These are phyloP conservation scores for Trapa bicornis DNA, from an alignment of 345 rosid genomes.

Conservation along the genomic window DNA sequence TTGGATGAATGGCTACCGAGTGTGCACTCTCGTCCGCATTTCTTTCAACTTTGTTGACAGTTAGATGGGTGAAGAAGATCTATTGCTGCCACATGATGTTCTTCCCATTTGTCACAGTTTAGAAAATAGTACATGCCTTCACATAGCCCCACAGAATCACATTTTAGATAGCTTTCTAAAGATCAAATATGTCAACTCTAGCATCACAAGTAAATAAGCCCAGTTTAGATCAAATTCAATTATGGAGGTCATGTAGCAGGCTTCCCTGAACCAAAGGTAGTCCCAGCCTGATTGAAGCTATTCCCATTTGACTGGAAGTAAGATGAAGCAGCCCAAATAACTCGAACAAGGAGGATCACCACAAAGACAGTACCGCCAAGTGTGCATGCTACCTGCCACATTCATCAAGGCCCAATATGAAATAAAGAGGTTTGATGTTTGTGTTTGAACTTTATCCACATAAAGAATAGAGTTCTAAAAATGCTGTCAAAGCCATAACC, in stretches of 20 bases:
- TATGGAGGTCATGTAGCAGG: constrained; percentile 7
- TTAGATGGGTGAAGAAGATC: too few species aligned
- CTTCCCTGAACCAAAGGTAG: constrained; percentile 23
- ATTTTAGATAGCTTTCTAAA: too few species aligned
- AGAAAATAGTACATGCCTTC: too few species aligned
- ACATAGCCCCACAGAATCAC: too few species aligned
- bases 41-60: too few species aligned
- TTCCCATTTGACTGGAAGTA: constrained; percentile 45
- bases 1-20: too few species aligned
- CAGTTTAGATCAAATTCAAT: neutral
- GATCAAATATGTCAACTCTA: too few species aligned
- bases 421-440: neutral
- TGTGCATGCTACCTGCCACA: constrained; percentile 55
- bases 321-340: constrained; percentile 50
- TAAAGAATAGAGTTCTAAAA: neutral
- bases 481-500: neutral
- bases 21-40: too few species aligned
- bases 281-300: constrained; percentile 24
- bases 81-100: too few species aligned
- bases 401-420: neutral
- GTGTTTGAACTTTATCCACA: neutral
- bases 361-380: constrained; percentile 58
- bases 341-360: constrained; percentile 43
- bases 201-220: too few species aligned
- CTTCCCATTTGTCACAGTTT: too few species aligned